phyloP scores from a whole-genome alignment of 768 basidiomycete species.

The Calvatia gigantea region DNA sequence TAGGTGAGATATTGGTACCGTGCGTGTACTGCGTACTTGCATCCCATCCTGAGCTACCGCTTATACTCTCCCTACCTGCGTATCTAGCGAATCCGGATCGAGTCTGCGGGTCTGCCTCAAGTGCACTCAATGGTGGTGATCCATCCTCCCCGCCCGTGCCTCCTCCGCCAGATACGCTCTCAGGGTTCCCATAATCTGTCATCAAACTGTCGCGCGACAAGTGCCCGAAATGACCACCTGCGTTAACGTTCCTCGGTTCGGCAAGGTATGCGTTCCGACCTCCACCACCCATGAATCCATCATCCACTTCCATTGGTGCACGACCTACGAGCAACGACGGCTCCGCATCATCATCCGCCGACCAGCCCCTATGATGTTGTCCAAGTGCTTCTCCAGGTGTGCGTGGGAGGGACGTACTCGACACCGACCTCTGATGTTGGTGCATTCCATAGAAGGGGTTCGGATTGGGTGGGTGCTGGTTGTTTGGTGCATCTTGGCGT shows the following conservation, averaged over 20 bases:
- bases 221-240: neutral
- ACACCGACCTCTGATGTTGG: neutral
- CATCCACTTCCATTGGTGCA: constrained; percentile 6
- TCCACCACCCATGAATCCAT: neutral
- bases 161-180: neutral
- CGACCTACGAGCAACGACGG: constrained; percentile 5
- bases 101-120: neutral
- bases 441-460: no score
- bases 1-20: constrained; percentile 1
- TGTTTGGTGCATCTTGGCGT: no score
- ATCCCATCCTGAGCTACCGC: constrained; percentile 6
- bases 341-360: constrained; percentile 1
- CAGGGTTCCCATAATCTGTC: neutral
- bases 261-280: neutral
- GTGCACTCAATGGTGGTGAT: constrained; percentile 1
- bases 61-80: neutral
- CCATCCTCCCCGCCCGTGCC: neutral
- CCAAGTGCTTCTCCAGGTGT: neutral
- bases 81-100: neutral
- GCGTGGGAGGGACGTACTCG: neutral
- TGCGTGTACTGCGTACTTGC: constrained; percentile 1
- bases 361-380: constrained; percentile 5
- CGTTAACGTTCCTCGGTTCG: neutral
- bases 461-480: no score
- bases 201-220: neutral